phyloP scores from a whole-genome alignment of 768 basidiomycete genomes.

The Lactarius deliciosus region DNA sequence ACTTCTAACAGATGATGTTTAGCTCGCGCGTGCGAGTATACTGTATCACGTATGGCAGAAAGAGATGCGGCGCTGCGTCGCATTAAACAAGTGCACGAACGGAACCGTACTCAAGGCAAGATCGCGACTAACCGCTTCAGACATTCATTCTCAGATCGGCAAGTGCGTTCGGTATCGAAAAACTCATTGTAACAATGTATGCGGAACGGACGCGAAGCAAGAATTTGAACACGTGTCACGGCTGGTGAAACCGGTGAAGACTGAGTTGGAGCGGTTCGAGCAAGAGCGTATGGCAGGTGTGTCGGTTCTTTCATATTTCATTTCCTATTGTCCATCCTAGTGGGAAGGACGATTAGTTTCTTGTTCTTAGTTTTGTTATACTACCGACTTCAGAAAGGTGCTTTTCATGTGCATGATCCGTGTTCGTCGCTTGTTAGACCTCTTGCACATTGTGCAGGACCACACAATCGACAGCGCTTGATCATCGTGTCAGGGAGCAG shows the following conservation, averaged over 20 bases:
- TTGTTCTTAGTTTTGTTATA: no score
- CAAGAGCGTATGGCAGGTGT: slow-evolving; percentile 90
- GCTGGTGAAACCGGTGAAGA: slow-evolving; percentile 60
- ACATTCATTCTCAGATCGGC: no score
- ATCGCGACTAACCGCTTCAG: slow-evolving; percentile 67
- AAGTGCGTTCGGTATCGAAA: slow-evolving; percentile 44
- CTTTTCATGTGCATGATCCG: no score
- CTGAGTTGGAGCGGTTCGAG: slow-evolving; percentile 89
- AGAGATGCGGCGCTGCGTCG: slow-evolving; percentile 70
- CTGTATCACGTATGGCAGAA: slow-evolving; percentile 74
- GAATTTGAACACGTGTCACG: slow-evolving; percentile 90
- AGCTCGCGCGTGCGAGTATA: slow-evolving; percentile 76
- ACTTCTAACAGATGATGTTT: slow-evolving; percentile 67
- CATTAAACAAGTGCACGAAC: slow-evolving; percentile 76
- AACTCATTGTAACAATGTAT: slow-evolving; percentile 39
- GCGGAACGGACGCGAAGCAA: slow-evolving; percentile 83
- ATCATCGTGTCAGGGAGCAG: no score
- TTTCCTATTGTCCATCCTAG: no score
- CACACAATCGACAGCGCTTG: no score
- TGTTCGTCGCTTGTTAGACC: no score
- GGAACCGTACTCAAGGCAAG: slow-evolving; percentile 73
- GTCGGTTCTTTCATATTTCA: no score
- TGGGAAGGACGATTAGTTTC: no score
- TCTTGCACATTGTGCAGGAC: no score
- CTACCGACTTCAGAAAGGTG: no score